phyloP scores from a whole-genome alignment of 345 rosid species.

The Turnera subulata region DNA sequence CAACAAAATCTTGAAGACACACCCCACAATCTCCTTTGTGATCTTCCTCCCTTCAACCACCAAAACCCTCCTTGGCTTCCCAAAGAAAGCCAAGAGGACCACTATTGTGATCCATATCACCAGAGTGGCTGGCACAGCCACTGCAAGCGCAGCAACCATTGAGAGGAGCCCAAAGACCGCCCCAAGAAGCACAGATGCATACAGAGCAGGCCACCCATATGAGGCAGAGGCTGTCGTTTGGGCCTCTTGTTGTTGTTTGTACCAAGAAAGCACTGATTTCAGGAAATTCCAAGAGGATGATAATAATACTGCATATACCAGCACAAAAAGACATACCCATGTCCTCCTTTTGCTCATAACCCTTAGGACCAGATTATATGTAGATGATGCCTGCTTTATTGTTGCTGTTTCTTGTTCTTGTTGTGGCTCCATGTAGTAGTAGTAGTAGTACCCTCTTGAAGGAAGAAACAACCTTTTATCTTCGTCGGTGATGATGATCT shows the following conservation, averaged over 20 bases:
- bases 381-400: slow-evolving; percentile 24
- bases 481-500: background rate
- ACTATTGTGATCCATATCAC: slow-evolving; percentile 78
- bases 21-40: slow-evolving; percentile 65
- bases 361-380: slow-evolving; percentile 48
- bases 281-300: slow-evolving; percentile 71
- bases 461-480: background rate
- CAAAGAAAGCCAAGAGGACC: slow-evolving; percentile 74
- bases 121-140: slow-evolving; percentile 88
- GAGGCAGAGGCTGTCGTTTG: slow-evolving; percentile 26
- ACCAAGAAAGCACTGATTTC: slow-evolving; percentile 65
- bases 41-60: slow-evolving; percentile 73
- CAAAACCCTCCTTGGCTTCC: slow-evolving; percentile 67
- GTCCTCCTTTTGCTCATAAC: slow-evolving; percentile 94
- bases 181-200: slow-evolving; percentile 85
- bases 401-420: slow-evolving; percentile 14
- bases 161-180: slow-evolving; percentile 77
- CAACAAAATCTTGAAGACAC: slow-evolving; percentile 58
- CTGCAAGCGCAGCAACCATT: slow-evolving; percentile 91
- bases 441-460: too few relatives aligned
- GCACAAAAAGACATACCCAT: slow-evolving; percentile 80
- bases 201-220: slow-evolving; percentile 76
- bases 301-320: slow-evolving; percentile 67
- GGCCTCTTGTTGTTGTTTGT: slow-evolving; percentile 20
- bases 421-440: slow-evolving; percentile 26